These are phyloP conservation scores for Venturia oleaginea DNA, from an alignment of 2,329 filamentous ascomycete genomes.

Conservation along the genomic window DNA sequence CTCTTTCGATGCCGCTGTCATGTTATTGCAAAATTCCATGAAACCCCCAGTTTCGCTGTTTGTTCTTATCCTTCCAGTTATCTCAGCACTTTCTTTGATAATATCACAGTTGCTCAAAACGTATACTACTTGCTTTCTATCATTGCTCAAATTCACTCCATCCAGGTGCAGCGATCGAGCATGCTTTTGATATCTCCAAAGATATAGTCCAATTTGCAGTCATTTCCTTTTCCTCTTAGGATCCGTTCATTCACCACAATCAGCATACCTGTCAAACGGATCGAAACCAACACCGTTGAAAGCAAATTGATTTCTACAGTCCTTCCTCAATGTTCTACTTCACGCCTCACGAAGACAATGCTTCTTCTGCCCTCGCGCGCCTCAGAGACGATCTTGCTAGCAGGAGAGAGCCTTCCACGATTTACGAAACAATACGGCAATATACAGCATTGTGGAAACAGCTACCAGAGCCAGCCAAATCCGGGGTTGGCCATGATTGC, in stretches of 20 bases:
- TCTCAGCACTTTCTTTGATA: not conserved
- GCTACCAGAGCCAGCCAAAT: not conserved
- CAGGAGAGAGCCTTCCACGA: not conserved
- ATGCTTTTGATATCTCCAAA: not conserved
- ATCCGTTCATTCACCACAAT: not conserved
- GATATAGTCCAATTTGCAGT: not conserved
- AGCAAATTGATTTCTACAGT: not conserved
- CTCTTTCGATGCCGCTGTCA: not conserved
- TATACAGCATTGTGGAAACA: constrained; percentile 7
- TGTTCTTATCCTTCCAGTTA: not conserved
- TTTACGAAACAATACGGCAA: not conserved
- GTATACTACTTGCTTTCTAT: not conserved
- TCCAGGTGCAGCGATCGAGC: not conserved
- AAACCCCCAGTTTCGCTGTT: not conserved
- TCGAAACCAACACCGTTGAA: not conserved
- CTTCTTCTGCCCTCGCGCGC: not conserved
- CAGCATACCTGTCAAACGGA: not conserved
- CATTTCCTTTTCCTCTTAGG: not conserved
- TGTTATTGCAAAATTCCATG: constrained; percentile 3
- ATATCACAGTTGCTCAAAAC: not conserved
- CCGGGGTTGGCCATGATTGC: not conserved
- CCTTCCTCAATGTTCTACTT: not conserved
- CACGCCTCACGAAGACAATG: not conserved
- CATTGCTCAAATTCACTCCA: not conserved
- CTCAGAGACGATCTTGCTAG: not conserved